Percentiles rank a stretch among this genome's conserved stretches.
phyloP scores from a whole-genome alignment of 1,139 yeast species.

The Lizanozyma gosingica region DNA sequence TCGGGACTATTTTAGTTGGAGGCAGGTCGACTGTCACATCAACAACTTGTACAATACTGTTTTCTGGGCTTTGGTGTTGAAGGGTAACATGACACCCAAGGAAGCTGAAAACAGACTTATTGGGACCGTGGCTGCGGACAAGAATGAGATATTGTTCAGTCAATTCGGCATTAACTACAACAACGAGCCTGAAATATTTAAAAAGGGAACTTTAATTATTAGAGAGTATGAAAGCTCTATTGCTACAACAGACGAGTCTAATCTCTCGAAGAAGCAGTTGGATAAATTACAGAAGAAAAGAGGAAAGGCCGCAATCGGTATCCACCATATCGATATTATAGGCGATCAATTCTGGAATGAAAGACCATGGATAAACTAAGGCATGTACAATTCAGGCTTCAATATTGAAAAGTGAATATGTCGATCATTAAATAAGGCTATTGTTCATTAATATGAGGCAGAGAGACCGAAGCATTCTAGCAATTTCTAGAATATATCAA shows the following conservation, averaged over 20 bases:
- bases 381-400: no score
- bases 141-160: slow-evolving; percentile 74
- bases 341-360: slow-evolving; percentile 48
- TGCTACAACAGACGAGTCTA: slow-evolving; percentile 7
- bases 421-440: no score
- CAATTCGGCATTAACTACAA: slow-evolving; percentile 83
- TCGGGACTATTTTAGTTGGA: slow-evolving; percentile 85
- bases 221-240: slow-evolving; percentile 33
- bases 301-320: slow-evolving; percentile 37
- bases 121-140: slow-evolving; percentile 75
- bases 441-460: no score
- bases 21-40: slow-evolving; percentile 96
- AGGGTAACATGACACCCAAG: slow-evolving; percentile 62
- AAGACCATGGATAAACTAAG: slow-evolving; percentile 35
- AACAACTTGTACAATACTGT: slow-evolving; percentile 89
- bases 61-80: slow-evolving; percentile 76
- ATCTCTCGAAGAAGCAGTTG: slow-evolving; percentile 35
- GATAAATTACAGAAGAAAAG: slow-evolving; percentile 41
- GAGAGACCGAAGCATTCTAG: no score
- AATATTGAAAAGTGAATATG: no score
- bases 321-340: slow-evolving; percentile 49
- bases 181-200: slow-evolving; percentile 78
- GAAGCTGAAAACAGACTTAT: slow-evolving; percentile 69
- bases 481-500: no score
- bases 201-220: slow-evolving; percentile 73